Evolutionary conservation across 345 rosid species (phyloP).

Genomic region (Acer saccharum): DNA sequence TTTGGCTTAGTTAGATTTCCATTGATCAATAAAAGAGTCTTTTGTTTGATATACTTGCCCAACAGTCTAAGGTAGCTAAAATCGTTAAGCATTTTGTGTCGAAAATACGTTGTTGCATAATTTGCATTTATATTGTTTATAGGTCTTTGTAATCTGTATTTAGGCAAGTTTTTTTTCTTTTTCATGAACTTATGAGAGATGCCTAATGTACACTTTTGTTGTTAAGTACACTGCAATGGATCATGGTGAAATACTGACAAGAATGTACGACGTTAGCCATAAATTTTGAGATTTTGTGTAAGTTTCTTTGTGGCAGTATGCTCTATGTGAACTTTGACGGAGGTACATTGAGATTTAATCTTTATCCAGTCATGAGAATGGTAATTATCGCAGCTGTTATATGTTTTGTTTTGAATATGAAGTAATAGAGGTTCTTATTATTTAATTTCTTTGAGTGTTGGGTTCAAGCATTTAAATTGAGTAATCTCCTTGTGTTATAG

Average conservation of each 20-base stretch:
- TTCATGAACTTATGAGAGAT: neutral
- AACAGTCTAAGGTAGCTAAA: neutral
- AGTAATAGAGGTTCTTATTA: no score
- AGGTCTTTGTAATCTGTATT: neutral
- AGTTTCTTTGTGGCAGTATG: neutral
- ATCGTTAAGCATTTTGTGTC: neutral
- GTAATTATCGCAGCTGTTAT: neutral
- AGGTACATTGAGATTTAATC: neutral
- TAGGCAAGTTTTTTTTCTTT: neutral
- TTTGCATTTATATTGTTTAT: neutral
- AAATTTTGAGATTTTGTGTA: neutral
- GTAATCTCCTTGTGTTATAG: neutral
- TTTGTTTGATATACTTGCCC: neutral
- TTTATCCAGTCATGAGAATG: neutral
- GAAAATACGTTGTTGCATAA: neutral
- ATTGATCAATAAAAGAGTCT: neutral
- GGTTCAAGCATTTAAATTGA: neutral
- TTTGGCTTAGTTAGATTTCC: slow-evolving; percentile 1
- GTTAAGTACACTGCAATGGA: neutral
- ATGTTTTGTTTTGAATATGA: neutral
- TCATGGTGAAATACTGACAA: neutral
- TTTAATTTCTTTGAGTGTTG: neutral
- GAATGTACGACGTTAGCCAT: neutral
- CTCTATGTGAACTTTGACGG: neutral
- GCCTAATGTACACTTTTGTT: neutral